phyloP scores from a whole-genome alignment of 441 rosid species.

The Daphne laureola region DNA sequence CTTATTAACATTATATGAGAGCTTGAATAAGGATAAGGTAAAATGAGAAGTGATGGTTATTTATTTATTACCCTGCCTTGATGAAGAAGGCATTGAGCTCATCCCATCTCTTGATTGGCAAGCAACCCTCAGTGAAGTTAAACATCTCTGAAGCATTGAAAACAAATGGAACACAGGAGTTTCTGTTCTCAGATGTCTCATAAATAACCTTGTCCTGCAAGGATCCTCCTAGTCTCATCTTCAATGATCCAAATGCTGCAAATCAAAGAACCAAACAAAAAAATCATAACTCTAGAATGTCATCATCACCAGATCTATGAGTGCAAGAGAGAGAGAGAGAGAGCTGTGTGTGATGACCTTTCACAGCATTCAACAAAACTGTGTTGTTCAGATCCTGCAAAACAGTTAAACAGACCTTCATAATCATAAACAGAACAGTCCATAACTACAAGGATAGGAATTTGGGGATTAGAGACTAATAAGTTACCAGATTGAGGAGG shows the following conservation, averaged over 20 bases:
- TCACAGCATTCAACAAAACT: conserved; percentile 54
- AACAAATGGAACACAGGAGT: conserved; percentile 55
- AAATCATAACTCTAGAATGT: background rate
- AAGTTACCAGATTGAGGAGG: conserved; percentile 50
- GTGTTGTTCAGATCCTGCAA: conserved; percentile 64
- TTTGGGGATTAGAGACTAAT: no score
- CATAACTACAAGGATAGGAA: no score
- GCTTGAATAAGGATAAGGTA: background rate
- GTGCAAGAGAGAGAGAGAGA: background rate
- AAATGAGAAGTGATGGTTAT: background rate
- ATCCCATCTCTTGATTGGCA: conserved; percentile 72
- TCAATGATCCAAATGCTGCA: conserved; percentile 75
- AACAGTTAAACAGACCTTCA: conserved; percentile 29
- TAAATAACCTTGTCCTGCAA: conserved; percentile 75
- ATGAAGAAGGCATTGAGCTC: conserved; percentile 62
- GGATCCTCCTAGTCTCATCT: conserved; percentile 81
- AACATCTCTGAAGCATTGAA: conserved; percentile 45
- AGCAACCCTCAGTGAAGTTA: conserved; percentile 65
- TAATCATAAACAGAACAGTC: no score
- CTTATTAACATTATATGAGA: background rate
- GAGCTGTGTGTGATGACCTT: conserved; percentile 32
- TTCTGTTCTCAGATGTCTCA: conserved; percentile 37
- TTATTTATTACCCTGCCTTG: conserved; percentile 44
- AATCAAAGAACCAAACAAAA: background rate
- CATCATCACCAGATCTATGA: background rate